Percentiles rank a stretch among this genome's conserved stretches.
These are phyloP conservation scores for Pseudonitzschia multistriata DNA, from an alignment of 108 stramenopile species.

Conservation along the genomic window DNA sequence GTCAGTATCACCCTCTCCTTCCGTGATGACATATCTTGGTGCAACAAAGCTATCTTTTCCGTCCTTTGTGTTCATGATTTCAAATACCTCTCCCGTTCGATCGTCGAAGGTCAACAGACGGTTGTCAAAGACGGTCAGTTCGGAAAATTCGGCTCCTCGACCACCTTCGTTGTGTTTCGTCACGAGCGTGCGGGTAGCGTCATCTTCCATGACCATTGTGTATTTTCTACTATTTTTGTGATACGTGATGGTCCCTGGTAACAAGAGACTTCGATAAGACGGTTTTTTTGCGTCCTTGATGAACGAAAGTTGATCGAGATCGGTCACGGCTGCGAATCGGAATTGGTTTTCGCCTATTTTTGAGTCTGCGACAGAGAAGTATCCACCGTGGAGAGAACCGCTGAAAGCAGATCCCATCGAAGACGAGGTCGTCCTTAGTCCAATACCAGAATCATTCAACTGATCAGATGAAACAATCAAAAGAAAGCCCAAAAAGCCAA, in stretches of 20 bases:
- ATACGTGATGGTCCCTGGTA: conserved; percentile 61
- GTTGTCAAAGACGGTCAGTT: conserved; percentile 82
- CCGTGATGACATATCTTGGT: conserved; percentile 88
- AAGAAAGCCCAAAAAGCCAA: conserved; percentile 38
- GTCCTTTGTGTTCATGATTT: conserved; percentile 68
- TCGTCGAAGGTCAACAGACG: conserved; percentile 90
- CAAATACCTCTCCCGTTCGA: conserved; percentile 95
- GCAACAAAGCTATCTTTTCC: conserved; percentile 73
- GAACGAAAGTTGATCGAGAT: conserved; percentile 77
- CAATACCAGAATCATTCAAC: conserved; percentile 24
- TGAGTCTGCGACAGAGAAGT: conserved; percentile 55
- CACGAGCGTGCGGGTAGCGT: conserved; percentile 47
- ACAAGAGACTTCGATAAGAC: conserved; percentile 59
- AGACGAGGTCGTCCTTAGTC: conserved; percentile 12
- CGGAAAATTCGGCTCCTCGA: conserved; percentile 91
- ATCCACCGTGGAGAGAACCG: conserved; percentile 72
- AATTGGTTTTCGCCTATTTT: conserved; percentile 53
- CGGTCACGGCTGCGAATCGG: conserved; percentile 83
- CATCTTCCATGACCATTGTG: conserved; percentile 50
- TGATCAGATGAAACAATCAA: conserved; percentile 38
- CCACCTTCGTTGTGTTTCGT: conserved; percentile 94
- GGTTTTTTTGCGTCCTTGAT: conserved; percentile 63
- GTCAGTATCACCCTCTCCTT: conserved; percentile 91
- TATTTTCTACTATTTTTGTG: conserved; percentile 45
- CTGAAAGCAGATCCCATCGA: conserved; percentile 34